phyloP scores from a whole-genome alignment of 768 basidiomycete species.

The Polyporus arcularius region DNA sequence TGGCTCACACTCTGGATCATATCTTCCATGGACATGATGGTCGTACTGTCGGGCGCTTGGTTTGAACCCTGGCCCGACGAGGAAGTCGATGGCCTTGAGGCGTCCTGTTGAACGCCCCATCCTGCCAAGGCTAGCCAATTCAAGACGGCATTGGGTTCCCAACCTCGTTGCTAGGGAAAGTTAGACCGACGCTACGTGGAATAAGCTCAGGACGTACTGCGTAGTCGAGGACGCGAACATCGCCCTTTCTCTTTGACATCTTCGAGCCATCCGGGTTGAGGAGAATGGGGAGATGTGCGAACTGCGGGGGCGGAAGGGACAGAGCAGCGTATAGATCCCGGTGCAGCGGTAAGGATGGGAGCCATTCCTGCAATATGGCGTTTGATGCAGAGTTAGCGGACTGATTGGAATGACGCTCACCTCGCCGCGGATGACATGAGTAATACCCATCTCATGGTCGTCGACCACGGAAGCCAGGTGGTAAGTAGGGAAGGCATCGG shows the following conservation, averaged over 20 bases:
- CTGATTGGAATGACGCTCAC: constrained; percentile 34
- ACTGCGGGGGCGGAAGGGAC: constrained; percentile 69
- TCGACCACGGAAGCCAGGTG: constrained; percentile 96
- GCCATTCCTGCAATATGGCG: constrained; percentile 75
- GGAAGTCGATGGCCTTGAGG: constrained; percentile 15
- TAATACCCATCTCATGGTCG: constrained; percentile 94
- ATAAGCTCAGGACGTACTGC: constrained; percentile 51
- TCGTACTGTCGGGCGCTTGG: constrained; percentile 64
- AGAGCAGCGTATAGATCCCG: constrained; percentile 86
- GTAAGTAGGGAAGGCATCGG: constrained; percentile 93
- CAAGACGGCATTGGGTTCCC: constrained; percentile 85
- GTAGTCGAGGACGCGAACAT: constrained; percentile 85
- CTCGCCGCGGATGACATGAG: constrained; percentile 94
- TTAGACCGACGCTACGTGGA: background rate
- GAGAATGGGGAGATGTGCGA: constrained; percentile 89
- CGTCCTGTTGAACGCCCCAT: constrained; percentile 68
- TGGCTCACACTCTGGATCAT: constrained; percentile 61
- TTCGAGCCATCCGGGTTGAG: constrained; percentile 90
- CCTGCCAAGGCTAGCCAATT: constrained; percentile 97
- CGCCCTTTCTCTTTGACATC: constrained; percentile 92
- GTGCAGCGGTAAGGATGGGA: constrained; percentile 90
- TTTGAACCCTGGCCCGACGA: constrained; percentile 18
- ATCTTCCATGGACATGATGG: constrained; percentile 59
- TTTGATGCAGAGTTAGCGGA: background rate
- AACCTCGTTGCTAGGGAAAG: constrained; percentile 66